phyloP scores from a whole-genome alignment of 2,329 filamentous ascomycete genomes.

The Hypoxylon sp. region DNA sequence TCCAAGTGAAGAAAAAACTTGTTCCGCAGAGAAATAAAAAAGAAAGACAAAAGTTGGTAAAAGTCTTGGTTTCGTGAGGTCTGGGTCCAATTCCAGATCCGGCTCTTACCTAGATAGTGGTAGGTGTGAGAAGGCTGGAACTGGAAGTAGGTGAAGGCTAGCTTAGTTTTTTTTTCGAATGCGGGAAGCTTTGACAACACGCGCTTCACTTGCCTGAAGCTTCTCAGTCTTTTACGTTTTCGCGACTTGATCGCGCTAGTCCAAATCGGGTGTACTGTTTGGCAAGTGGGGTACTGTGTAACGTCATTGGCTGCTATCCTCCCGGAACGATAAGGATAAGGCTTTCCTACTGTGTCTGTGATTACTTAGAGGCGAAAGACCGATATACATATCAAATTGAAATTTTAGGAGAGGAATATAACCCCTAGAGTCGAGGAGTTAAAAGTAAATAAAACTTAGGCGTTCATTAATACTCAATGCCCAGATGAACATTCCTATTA shows the following conservation, averaged over 20 bases:
- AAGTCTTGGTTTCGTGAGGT: conserved; percentile 3
- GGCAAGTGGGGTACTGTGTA: conserved; percentile 8
- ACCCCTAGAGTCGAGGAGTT: not conserved
- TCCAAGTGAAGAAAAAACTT: conserved; percentile 5
- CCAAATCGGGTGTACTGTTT: conserved; percentile 36
- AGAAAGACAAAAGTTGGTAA: not conserved
- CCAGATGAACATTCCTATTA: too few relatives aligned
- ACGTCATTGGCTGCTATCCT: not conserved
- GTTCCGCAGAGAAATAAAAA: conserved; percentile 9
- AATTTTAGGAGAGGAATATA: not conserved
- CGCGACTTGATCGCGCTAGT: conserved; percentile 46
- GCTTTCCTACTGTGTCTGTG: not conserved
- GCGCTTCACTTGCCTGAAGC: conserved; percentile 38
- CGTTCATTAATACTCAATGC: not conserved
- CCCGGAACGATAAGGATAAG: not conserved
- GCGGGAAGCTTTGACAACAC: conserved; percentile 48
- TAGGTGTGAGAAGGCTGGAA: conserved; percentile 48
- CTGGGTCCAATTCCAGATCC: not conserved
- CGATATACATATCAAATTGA: not conserved
- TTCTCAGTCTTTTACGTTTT: conserved; percentile 29
- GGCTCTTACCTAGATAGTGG: not conserved
- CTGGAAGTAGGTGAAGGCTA: conserved; percentile 24
- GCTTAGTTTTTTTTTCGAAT: conserved; percentile 46
- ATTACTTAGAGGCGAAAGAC: too few relatives aligned
- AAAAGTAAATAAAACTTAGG: not conserved